Percentiles rank a stretch among this genome's conserved stretches.
Evolutionary conservation across 73 alveolate genomes (phyloP).

Genomic region (Effrenium voratum): DNA sequence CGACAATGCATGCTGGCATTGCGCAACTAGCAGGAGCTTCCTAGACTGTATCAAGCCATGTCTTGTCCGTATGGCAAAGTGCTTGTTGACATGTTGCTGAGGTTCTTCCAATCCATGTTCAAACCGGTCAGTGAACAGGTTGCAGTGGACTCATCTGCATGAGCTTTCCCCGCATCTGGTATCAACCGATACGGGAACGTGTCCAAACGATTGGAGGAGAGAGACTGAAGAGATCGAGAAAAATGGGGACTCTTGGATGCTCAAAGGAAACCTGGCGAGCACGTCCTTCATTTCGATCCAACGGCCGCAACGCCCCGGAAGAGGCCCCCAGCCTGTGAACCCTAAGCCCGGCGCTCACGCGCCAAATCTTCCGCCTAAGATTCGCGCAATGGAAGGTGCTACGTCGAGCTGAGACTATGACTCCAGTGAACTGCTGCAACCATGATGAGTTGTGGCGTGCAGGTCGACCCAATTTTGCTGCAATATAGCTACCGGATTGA

Average conservation of each 20-base stretch:
- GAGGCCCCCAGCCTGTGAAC: background rate
- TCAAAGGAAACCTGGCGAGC: background rate
- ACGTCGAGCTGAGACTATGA: too few species aligned
- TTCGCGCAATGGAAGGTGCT: background rate
- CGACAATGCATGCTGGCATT: too few species aligned
- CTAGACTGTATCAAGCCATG: too few species aligned
- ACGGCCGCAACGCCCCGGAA: background rate
- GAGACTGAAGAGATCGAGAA: background rate
- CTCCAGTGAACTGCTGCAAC: background rate
- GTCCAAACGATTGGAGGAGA: background rate
- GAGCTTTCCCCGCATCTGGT: background rate
- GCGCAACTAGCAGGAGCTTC: too few species aligned
- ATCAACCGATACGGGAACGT: background rate
- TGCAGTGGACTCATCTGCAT: too few species aligned
- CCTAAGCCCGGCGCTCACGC: constrained; percentile 39
- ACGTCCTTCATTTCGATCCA: background rate
- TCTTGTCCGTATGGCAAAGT: too few species aligned
- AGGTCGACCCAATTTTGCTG: background rate
- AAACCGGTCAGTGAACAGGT: too few species aligned
- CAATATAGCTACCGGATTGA: too few species aligned
- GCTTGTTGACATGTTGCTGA: too few species aligned
- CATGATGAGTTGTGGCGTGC: background rate
- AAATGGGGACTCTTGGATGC: background rate
- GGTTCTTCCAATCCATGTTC: too few species aligned
- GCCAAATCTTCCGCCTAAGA: constrained; percentile 87